Evolutionary conservation across 768 basidiomycete species (phyloP).

Genomic region (Auricularia auricula-judae): DNA sequence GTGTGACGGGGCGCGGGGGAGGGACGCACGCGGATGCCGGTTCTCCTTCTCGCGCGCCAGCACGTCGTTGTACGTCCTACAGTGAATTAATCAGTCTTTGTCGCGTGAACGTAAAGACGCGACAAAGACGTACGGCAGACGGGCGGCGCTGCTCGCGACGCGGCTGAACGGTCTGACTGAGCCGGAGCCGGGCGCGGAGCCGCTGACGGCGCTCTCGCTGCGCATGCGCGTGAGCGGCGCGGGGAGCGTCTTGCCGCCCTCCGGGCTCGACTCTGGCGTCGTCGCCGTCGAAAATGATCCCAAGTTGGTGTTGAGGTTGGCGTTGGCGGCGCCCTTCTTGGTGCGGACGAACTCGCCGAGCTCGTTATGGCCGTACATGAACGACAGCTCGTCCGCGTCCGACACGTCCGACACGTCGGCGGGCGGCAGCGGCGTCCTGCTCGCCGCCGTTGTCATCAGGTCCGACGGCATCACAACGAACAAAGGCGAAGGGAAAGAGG

Average conservation of each 20-base stretch:
- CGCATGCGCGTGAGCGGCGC: not conserved
- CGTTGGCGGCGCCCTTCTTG: constrained; percentile 24
- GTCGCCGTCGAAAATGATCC: not conserved
- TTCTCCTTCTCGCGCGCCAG: not conserved
- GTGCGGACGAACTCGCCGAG: constrained; percentile 46
- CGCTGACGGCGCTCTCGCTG: not conserved
- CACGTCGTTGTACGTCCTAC: too few species aligned
- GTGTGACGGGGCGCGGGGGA: not conserved
- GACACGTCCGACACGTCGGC: not conserved
- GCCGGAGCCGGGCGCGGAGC: too few species aligned
- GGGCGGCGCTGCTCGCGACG: not conserved
- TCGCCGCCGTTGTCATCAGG: too few species aligned
- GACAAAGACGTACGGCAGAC: not conserved
- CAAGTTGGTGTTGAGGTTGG: not conserved
- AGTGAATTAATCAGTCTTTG: too few species aligned
- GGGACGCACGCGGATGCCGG: not conserved
- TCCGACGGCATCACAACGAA: too few species aligned
- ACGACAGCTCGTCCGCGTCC: constrained; percentile 30
- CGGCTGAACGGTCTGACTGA: not conserved
- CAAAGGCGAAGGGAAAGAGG: too few species aligned
- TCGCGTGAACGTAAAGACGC: too few species aligned
- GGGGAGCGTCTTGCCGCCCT: not conserved
- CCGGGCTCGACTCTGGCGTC: not conserved
- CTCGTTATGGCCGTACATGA: constrained; percentile 49
- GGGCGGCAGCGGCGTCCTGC: not conserved